Percentiles rank a stretch among this genome's conserved stretches.
Conservation (phyloP, 257 asterid genomes). For the Solanum chilense region DNA sequence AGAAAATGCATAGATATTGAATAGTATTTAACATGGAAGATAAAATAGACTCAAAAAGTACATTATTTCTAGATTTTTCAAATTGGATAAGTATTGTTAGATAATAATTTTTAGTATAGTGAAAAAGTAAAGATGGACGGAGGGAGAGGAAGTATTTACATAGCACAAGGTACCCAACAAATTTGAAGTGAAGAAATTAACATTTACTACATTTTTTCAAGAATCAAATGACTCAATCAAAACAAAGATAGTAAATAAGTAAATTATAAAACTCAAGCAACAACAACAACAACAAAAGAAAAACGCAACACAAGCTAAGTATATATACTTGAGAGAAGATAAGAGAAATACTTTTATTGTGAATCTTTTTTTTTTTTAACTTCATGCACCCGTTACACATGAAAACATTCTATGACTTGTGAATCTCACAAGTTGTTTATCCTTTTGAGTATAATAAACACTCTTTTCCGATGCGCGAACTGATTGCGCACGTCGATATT, state of each 20-base stretch:
- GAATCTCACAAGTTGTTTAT: conserved; percentile 26
- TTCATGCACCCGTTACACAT: conserved; percentile 26
- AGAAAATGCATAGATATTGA: not conserved
- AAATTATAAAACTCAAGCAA: not conserved
- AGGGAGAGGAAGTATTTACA: not conserved
- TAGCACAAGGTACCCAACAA: not conserved
- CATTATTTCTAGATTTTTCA: too few species aligned
- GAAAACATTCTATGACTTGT: conserved; percentile 28
- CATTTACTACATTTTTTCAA: not conserved
- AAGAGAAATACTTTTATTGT: not conserved
- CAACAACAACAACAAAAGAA: not conserved
- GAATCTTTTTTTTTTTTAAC: not conserved
- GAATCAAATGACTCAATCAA: not conserved
- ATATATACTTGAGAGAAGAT: not conserved
- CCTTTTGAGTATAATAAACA: not conserved
- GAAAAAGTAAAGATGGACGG: too few species aligned
- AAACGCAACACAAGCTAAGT: not conserved
- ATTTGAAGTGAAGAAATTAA: not conserved
- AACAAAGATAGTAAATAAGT: not conserved
- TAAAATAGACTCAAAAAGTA: too few species aligned
- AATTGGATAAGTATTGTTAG: too few species aligned
- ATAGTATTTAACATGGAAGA: too few species aligned
- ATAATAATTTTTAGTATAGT: too few species aligned
- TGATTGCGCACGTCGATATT: conserved; percentile 37
- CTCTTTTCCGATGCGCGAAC: conserved; percentile 13